Percentiles rank a stretch among this genome's conserved stretches.
Conservation (phyloP, 2,329 filamentous ascomycete species). For the Plenodomus biglobosus region DNA sequence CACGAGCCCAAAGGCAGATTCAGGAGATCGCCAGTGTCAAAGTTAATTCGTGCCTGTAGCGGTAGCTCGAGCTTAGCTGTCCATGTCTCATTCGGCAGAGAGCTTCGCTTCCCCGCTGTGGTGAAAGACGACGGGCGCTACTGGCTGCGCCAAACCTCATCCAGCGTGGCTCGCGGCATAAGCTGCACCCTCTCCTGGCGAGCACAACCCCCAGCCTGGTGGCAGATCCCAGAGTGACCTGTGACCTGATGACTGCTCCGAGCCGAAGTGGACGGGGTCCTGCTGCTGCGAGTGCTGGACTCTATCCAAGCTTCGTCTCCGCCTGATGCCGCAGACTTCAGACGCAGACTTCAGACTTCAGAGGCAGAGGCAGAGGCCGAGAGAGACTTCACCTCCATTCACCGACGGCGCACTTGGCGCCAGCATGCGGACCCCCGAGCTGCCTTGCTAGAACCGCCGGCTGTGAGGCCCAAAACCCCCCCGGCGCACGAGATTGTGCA, state of each 20-base stretch:
- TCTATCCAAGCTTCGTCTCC: slow-evolving; percentile 15
- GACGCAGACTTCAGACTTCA: slow-evolving; percentile 1
- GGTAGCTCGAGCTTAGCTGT: slow-evolving; percentile 2
- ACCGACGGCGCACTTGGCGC: slow-evolving; percentile 1
- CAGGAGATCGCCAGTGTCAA: background rate
- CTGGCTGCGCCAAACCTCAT: slow-evolving; percentile 10
- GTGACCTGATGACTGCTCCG: slow-evolving; percentile 23
- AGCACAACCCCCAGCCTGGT: slow-evolving; percentile 21
- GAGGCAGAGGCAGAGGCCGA: background rate
- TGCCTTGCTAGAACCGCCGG: slow-evolving; percentile 23
- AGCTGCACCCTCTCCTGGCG: slow-evolving; percentile 24
- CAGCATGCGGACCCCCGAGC: slow-evolving; percentile 24
- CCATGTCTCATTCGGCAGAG: background rate
- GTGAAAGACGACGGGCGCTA: slow-evolving; percentile 21
- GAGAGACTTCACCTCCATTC: slow-evolving; percentile 3
- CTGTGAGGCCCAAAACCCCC: slow-evolving; percentile 4
- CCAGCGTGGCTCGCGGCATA: slow-evolving; percentile 13
- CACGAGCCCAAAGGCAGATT: background rate
- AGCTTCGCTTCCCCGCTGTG: slow-evolving; percentile 16
- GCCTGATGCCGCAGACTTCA: slow-evolving; percentile 14
- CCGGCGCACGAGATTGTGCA: slow-evolving; percentile 5
- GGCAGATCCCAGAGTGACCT: slow-evolving; percentile 18
- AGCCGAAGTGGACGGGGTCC: slow-evolving; percentile 10
- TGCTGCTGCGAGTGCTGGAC: slow-evolving; percentile 7
- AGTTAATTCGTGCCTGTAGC: slow-evolving; percentile 13